Percentiles rank a stretch among this genome's conserved stretches.
These are phyloP conservation scores for Cryptococcus sp. DNA, from an alignment of 1,284 basidiomycete genomes.

Conservation along the genomic window DNA sequence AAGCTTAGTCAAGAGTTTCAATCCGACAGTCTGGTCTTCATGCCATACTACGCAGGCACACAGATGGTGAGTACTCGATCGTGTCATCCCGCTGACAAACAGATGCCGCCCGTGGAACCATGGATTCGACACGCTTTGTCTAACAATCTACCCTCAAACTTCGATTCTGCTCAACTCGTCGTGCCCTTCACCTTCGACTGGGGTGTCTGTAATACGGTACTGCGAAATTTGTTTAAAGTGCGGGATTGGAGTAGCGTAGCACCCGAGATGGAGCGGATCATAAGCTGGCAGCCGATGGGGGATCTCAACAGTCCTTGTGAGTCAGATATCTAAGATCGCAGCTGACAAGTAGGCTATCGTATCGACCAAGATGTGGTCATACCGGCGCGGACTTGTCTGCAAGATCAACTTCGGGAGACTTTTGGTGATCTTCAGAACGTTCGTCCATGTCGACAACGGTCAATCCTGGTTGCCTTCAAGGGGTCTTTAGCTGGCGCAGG, in stretches of 20 bases:
- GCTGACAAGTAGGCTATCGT: constrained; percentile 21
- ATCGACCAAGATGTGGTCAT: constrained; percentile 42
- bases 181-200: constrained; percentile 53
- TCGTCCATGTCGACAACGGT: constrained; percentile 22
- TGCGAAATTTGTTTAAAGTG: constrained; percentile 22
- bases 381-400: constrained; percentile 34
- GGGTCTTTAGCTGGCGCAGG: constrained; percentile 32
- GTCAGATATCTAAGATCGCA: constrained; percentile 25
- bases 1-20: constrained; percentile 25
- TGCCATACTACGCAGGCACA: constrained; percentile 43
- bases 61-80: constrained; percentile 23
- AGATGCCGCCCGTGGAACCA: constrained; percentile 20
- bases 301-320: constrained; percentile 33
- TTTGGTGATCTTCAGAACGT: constrained; percentile 26
- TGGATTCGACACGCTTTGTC: constrained; percentile 27
- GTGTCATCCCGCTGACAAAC: constrained; percentile 13
- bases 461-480: constrained; percentile 30
- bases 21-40: constrained; percentile 42
- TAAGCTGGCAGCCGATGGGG: constrained; percentile 35
- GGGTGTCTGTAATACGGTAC: constrained; percentile 36
- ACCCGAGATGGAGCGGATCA: constrained; percentile 6
- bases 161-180: constrained; percentile 35
- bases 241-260: constrained; percentile 10
- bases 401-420: constrained; percentile 25
- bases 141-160: constrained; percentile 26